phyloP scores from a whole-genome alignment of 768 basidiomycete species.

The Pseudohyphozyma bogoriensis region DNA sequence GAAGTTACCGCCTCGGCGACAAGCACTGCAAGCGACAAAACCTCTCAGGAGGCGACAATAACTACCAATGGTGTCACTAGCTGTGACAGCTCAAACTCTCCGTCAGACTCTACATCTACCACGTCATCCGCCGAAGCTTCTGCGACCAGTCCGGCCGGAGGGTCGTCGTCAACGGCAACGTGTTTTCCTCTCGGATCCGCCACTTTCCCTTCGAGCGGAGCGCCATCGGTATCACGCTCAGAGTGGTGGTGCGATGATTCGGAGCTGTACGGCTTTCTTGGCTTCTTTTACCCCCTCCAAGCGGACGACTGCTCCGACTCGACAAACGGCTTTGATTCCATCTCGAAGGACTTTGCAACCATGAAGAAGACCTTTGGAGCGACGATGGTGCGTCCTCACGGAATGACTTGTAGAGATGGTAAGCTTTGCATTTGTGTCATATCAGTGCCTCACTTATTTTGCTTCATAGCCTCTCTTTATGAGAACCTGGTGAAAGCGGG shows the following conservation, averaged over 20 bases:
- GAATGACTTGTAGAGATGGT: slow-evolving; percentile 20
- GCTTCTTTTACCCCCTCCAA: neutral
- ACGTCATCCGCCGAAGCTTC: too few species aligned
- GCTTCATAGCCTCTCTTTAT: too few species aligned
- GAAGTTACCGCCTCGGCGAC: too few species aligned
- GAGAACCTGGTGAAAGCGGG: slow-evolving; percentile 21
- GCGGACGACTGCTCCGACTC: slow-evolving; percentile 12
- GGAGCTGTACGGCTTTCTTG: neutral
- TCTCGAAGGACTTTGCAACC: slow-evolving; percentile 11
- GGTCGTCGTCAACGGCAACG: too few species aligned
- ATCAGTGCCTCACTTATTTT: too few species aligned
- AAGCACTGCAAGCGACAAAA: too few species aligned
- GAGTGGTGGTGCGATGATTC: neutral
- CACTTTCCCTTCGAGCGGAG: neutral
- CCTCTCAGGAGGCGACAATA: too few species aligned
- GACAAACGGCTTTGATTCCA: slow-evolving; percentile 16
- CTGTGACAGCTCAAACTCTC: too few species aligned
- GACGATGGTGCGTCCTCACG: slow-evolving; percentile 29
- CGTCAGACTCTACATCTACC: too few species aligned
- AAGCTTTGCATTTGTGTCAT: too few species aligned
- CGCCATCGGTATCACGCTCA: neutral
- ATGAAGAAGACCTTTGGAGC: slow-evolving; percentile 30
- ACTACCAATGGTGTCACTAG: too few species aligned
- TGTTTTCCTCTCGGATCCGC: neutral
- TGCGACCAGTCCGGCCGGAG: too few species aligned